A percentile compares a stretch with the other conserved stretches of the same genome.
phyloP scores from a whole-genome alignment of 176 grass and related monocot genomes.

The Puya raimondii region DNA sequence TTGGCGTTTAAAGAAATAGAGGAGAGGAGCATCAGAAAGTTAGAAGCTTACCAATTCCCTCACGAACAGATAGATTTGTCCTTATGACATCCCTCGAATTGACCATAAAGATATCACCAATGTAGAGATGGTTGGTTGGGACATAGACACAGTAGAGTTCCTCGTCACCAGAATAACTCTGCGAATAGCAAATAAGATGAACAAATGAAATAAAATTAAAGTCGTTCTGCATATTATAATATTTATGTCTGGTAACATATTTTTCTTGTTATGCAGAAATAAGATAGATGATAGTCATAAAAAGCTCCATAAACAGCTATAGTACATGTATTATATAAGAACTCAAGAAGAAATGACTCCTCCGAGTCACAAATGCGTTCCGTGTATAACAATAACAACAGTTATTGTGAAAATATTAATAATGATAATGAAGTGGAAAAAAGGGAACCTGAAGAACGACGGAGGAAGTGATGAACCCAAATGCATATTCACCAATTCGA shows the following conservation, averaged over 20 bases:
- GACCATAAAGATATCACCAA: slow-evolving; percentile 94
- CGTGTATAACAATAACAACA: background rate
- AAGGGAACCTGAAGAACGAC: slow-evolving; percentile 68
- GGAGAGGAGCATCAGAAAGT: background rate
- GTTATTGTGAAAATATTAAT: slow-evolving; percentile 3
- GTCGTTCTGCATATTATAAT: background rate
- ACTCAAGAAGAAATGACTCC: too few relatives aligned
- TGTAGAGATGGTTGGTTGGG: slow-evolving; percentile 95
- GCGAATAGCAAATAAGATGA: background rate
- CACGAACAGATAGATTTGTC: slow-evolving; percentile 87
- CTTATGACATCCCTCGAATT: slow-evolving; percentile 91
- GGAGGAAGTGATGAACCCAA: slow-evolving; percentile 96
- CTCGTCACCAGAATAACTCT: slow-evolving; percentile 92
- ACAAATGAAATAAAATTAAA: background rate
- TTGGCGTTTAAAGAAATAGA: background rate
- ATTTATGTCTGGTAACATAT: background rate
- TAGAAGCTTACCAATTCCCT: slow-evolving; percentile 69
- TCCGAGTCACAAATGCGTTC: background rate
- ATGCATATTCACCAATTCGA: slow-evolving; percentile 89
- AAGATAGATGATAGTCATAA: too few relatives aligned
- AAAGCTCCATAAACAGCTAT: too few relatives aligned
- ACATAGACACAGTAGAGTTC: slow-evolving; percentile 94
- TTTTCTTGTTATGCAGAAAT: too few relatives aligned
- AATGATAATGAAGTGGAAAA: background rate
- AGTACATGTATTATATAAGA: too few relatives aligned